Conservation (phyloP, 78 protist species). For the Paulinella micropora region DNA sequence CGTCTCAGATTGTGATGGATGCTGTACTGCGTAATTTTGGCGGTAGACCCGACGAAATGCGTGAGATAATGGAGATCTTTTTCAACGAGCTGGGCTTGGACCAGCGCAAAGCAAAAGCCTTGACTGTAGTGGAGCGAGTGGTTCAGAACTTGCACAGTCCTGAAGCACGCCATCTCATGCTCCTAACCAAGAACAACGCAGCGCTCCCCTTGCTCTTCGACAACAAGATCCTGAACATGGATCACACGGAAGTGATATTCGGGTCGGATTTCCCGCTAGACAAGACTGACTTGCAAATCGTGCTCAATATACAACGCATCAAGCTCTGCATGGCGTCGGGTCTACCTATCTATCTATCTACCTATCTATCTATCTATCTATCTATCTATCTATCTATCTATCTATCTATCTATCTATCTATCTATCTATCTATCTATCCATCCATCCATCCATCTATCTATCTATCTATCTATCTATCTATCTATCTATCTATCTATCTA, state of each 20-base stretch:
- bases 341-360: no score
- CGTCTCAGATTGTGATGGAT: background rate
- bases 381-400: no score
- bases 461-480: no score
- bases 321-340: conserved; percentile 4
- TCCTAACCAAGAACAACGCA: background rate
- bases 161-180: conserved; percentile 21
- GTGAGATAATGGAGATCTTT: background rate
- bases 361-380: no score
- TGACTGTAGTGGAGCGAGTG: background rate
- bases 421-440: no score
- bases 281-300: background rate
- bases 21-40: background rate
- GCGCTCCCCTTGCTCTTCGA: background rate
- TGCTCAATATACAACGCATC: background rate
- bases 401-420: no score
- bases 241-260: background rate
- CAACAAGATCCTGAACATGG: background rate
- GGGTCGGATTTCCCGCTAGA: conserved; percentile 15
- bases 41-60: background rate
- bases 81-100: background rate
- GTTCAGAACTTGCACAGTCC: background rate
- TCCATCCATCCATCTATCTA: no score
- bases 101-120: background rate
- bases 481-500: no score